A percentile compares a stretch with the other conserved stretches of the same genome.
These are phyloP conservation scores for Aspergillus vadensis DNA, from an alignment of 2,329 filamentous ascomycete species.

Conservation along the genomic window DNA sequence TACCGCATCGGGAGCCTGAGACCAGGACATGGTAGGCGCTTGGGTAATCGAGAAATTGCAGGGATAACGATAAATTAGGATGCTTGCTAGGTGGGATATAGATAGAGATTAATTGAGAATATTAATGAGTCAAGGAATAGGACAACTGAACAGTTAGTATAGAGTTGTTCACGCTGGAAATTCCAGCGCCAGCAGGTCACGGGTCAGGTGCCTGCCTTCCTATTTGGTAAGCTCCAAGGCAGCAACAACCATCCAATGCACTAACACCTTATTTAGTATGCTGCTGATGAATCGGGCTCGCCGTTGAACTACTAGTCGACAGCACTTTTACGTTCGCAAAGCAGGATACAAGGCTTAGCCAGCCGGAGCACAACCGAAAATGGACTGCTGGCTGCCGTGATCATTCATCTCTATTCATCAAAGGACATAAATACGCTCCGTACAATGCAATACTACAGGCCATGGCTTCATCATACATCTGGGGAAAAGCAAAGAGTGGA, in stretches of 20 bases:
- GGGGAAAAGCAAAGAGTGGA: not conserved
- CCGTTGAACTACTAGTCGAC: no score
- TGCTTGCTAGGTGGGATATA: not conserved
- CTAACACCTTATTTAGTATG: no score
- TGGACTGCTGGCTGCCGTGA: no score
- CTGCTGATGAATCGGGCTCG: no score
- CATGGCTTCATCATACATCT: not conserved
- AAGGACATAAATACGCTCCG: not conserved
- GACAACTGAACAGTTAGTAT: not conserved
- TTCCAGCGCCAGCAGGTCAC: not conserved
- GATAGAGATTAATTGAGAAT: not conserved
- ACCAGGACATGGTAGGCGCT: not conserved
- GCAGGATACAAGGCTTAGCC: no score
- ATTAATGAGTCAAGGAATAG: not conserved
- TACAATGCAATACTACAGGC: not conserved
- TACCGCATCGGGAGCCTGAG: constrained; percentile 12
- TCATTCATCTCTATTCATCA: not conserved
- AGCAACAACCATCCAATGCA: not conserved
- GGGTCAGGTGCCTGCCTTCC: not conserved
- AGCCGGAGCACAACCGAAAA: no score
- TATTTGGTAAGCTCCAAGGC: not conserved
- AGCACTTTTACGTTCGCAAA: no score
- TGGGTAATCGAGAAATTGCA: not conserved
- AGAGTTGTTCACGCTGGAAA: not conserved
- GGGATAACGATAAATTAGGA: not conserved